Base-by-base conservation (phyloP, 257 asterid genomes). In the Jacaranda copaia region DNA sequence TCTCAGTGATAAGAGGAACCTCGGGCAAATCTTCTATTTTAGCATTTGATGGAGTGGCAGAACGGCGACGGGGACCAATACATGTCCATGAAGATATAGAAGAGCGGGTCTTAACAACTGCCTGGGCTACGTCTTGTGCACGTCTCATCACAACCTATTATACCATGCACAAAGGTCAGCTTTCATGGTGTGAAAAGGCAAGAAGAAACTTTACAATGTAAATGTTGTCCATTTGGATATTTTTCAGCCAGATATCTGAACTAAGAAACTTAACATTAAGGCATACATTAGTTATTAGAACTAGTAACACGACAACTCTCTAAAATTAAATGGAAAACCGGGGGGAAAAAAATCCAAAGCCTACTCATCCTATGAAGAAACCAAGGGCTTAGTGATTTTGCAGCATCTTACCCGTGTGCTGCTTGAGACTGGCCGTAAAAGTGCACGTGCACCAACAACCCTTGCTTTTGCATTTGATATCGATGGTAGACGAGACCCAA, bases 51-150 rank as follows among this genome's bases (percentile, higher is more conserved):
- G 81, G 80, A 66, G 85, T 67, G 52, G 84, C 81, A 12, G 82
- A 86, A 45, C 98, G 94, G 46, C 97, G 96, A 14, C 98, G 83
- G 75, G 95, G 96, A 16, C 98, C 98, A 81, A 94, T 89, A 64
- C 98, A 92, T 20, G 96, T 60, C 98, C 98, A 94, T 38, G 96
- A 84, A 43, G 97, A 83, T 70, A 93, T 80, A 48, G 97, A 88
- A 64, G 93, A 60, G 12, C 92, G 93, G 46, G 96, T 90, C 80
- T 88, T 88, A 6, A 89, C 93, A 52, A 94, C 98, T 46, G 97
- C 97, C 75, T 88, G 96, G 78, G 98, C 98, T 56, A 94, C 97
- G 81, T 88, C 91, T 77, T 94, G 97, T 10, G 98, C 98, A 6
- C 96, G 97, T 86, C 83, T 94, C 84, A 94, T 89, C 81, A 94